Base-by-base conservation (phyloP, 192 early-diverging fungal genomes). In the Entomortierella lignicola region DNA sequence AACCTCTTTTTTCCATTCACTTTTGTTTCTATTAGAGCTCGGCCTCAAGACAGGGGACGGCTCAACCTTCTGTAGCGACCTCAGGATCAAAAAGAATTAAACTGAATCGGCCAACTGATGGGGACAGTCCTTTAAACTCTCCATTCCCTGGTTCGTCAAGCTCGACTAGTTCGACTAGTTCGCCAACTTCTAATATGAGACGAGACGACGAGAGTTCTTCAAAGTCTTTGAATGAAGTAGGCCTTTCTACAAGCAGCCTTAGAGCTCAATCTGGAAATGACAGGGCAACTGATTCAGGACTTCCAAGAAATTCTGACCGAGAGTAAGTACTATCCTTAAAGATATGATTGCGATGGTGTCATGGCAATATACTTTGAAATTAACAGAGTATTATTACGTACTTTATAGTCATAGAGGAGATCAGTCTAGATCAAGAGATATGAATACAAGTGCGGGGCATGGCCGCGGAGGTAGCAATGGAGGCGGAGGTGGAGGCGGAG, bases 81-180 rank as follows among this genome's bases (percentile, higher is more conserved):
- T 15, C 63, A 37, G 72, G 72, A 31, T 52, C 72, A 2, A 74
- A 74, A 39, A 27, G 63, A 5, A 74, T 74, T 51, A 74, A 74
- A 41, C 21, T 74, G 52, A 74, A 74, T 39, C 63, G 72, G 48
- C 72, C 72, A 4, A 50, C 64, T 4, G 63, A 66, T 21, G 34
- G 43, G 30, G 71, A 61, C 8, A 60, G 58, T 43, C 72, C 59
- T 15, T 54, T 60, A 8, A n/a, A 17, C 6, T 60, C 58, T 15
- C 63, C 58, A 31, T 39, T 74, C 18, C 57, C 26, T 2, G 57
- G 34, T 21, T 42, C 57, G 11, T 18, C 51, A 2, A 34, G 11
- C 55, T 65, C 71, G 11, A n/a, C n/a, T n/a, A n/a, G n/a, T n/a
- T 42, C 57, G 11, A 26, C 51, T 5, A 34, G 11, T 47, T 65